phyloP scores from a whole-genome alignment of 306 rosid genomes.

The Lupinus albus region DNA sequence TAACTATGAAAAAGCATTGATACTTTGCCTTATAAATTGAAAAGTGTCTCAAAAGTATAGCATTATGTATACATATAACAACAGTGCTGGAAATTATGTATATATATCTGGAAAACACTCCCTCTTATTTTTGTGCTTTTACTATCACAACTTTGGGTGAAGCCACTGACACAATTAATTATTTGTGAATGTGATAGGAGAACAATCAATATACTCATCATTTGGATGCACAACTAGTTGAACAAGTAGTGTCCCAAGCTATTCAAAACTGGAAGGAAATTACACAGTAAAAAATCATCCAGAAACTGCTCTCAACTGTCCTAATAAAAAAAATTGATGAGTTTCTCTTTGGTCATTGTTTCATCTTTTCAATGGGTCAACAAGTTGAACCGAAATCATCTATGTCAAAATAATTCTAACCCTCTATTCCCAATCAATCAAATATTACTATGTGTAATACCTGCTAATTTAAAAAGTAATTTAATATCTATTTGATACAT shows the following conservation, averaged over 20 bases:
- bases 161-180: conserved; percentile 17
- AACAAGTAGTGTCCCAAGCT: conserved; percentile 59
- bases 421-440: no score
- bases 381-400: no score
- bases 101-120: background rate
- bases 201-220: conserved; percentile 37
- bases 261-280: conserved; percentile 60
- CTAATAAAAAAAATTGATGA: background rate
- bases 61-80: no score
- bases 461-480: no score
- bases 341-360: background rate
- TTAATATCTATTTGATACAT: no score
- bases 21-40: no score
- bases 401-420: no score
- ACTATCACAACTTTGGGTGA: background rate
- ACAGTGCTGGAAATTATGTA: background rate
- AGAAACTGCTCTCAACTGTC: conserved; percentile 15
- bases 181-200: conserved; percentile 44
- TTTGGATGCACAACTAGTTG: conserved; percentile 46
- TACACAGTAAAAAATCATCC: conserved; percentile 34
- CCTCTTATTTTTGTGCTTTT: no score
- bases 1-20: no score
- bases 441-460: no score
- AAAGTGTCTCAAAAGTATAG: no score
- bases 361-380: no score